Evolutionary conservation across 768 basidiomycete genomes (phyloP), one percentile per base, ranked within the genome.

Genomic region (Cantharellus anzutake): DNA sequence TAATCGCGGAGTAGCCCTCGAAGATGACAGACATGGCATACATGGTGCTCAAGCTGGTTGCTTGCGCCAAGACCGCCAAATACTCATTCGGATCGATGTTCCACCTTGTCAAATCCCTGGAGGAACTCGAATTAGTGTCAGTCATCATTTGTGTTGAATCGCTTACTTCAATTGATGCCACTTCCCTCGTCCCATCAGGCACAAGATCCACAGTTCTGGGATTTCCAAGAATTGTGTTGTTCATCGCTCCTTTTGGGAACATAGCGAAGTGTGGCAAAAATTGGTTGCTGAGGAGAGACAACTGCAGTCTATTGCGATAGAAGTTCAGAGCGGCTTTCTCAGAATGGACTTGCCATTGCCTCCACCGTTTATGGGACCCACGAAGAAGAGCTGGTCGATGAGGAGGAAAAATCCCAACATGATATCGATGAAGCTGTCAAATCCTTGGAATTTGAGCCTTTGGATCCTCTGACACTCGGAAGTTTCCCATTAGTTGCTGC

Each of bases 241-340:
- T 51, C 90, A 90, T 72, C 84, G 78, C 65, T 81, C 90, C 67
- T 92, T 91, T 68, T 86, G 83, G 66, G 82, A 87, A 56, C 75
- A 78, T 42, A 86, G 79, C 65, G 73, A 79, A 0, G 74, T 79
- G n/a, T 90, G 87, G 87, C 78, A 81, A 66, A 78, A 76, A 59
- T 82, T 90, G 60, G 78, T 80, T 7, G 78, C 81, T 16, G 86
- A 87, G 70, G 84, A 84, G 68, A 71, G 68, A 53, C 70, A 72
- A 52, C 20, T 29, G 20, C 20, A 29, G 20, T 29, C 20, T 29
- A 29, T 29, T 29, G 20, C 20, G 20, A 29, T 29, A 29, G 20
- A 29, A 29, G 20, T 29, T 29, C 20, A 29, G 20, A 29, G 20
- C 20, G 20, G 20, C 20, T 29, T 29, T 29, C 20, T 29, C 20